Conservation (phyloP, 495 filamentous ascomycete genomes). For the Neurospora sp. region DNA sequence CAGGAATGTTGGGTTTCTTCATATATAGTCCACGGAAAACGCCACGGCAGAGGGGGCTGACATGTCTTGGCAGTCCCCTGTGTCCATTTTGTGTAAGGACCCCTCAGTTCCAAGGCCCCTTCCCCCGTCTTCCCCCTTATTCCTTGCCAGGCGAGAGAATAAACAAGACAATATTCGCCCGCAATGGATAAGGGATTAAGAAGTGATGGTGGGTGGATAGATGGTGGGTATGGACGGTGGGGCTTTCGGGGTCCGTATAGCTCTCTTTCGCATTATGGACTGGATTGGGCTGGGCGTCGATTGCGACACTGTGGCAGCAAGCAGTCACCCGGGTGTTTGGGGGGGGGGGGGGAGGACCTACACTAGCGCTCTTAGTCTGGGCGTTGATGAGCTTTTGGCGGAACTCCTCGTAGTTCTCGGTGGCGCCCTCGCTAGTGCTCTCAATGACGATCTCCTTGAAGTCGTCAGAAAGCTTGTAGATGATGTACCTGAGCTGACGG, state of each 20-base stretch:
- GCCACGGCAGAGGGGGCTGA: not conserved
- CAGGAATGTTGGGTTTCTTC: not conserved
- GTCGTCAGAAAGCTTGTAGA: slow-evolving; percentile 94
- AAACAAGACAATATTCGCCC: not conserved
- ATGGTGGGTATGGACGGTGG: not conserved
- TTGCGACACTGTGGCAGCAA: not conserved
- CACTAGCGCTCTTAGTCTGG: slow-evolving; percentile 33
- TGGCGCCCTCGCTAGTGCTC: slow-evolving; percentile 43
- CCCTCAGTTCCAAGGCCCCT: not conserved
- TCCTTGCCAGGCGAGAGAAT: not conserved
- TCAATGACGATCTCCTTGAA: slow-evolving; percentile 84
- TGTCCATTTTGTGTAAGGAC: not conserved
- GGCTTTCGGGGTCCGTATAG: not conserved
- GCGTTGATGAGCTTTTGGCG: slow-evolving; percentile 67
- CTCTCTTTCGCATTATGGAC: not conserved
- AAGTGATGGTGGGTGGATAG: not conserved
- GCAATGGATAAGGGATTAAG: not conserved
- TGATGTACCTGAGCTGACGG: slow-evolving; percentile 80
- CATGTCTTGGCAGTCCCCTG: not conserved
- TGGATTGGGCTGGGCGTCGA: not conserved
- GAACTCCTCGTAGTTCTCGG: slow-evolving; percentile 60
- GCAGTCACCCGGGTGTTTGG: no score
- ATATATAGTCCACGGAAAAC: not conserved
- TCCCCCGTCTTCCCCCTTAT: not conserved
- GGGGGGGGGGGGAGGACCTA: slow-evolving; percentile 16